Conservation (phyloP, 1,284 basidiomycete genomes). For the Pisolithus thermaeus region DNA sequence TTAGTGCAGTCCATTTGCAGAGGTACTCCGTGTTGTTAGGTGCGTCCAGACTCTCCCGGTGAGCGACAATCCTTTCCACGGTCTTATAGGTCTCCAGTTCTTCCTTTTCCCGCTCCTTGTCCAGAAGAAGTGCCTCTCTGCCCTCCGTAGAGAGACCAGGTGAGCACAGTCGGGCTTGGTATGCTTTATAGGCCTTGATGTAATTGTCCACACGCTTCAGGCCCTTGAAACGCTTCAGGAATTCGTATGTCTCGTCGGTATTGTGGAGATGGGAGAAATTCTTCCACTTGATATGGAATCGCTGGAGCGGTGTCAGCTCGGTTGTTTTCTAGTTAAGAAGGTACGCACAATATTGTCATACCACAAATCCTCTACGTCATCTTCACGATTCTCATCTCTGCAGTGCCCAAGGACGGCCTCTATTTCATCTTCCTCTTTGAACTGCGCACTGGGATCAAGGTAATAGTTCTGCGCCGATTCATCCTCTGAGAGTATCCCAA, state of each 20-base stretch:
- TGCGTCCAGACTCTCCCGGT: conserved; percentile 62
- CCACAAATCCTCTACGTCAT: conserved; percentile 76
- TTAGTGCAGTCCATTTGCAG: conserved; percentile 95
- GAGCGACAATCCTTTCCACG: conserved; percentile 87
- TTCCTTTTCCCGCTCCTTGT: conserved; percentile 87
- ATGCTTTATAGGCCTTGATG: conserved; percentile 81
- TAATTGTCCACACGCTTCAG: conserved; percentile 99
- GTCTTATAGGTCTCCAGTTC: conserved; percentile 88
- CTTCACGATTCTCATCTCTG: conserved; percentile 74
- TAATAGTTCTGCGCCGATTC: conserved; percentile 47
- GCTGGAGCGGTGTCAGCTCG: conserved; percentile 40
- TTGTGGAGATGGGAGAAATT: conserved; percentile 92
- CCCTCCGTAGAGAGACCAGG: conserved; percentile 83
- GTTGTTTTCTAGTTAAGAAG: not conserved
- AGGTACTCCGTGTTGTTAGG: conserved; percentile 79
- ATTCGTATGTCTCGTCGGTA: conserved; percentile 95
- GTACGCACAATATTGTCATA: conserved; percentile 76
- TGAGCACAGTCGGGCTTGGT: conserved; percentile 65
- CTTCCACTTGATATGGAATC: conserved; percentile 96
- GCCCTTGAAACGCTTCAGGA: conserved; percentile 88
- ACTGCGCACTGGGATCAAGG: conserved; percentile 43
- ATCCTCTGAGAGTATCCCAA: conserved; percentile 71
- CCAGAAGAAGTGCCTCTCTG: conserved; percentile 81
- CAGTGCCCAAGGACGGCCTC: conserved; percentile 80
- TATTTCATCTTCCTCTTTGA: conserved; percentile 82